Conservation (phyloP, 1,284 basidiomycete genomes). For the Pseudozyma sp. region DNA sequence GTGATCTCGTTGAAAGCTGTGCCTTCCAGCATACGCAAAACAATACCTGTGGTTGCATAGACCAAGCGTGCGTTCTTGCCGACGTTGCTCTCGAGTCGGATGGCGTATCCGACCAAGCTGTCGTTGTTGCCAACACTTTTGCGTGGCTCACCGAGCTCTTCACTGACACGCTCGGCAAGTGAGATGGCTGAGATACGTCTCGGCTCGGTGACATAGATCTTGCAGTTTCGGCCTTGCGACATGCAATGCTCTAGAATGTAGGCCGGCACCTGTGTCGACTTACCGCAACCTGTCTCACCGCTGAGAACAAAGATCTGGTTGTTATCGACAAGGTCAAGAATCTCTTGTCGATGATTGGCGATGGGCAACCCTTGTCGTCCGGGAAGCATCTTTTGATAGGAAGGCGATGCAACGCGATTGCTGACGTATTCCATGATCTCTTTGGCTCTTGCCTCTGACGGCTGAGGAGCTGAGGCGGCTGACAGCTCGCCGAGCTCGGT, state of each 20-base stretch:
- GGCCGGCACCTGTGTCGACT: constrained; percentile 95
- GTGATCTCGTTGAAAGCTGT: constrained; percentile 93
- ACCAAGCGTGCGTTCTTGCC: constrained; percentile 56
- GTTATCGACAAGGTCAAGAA: constrained; percentile 79
- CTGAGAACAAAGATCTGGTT: constrained; percentile 91
- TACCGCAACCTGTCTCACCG: constrained; percentile 98
- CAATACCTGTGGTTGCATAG: constrained; percentile 90
- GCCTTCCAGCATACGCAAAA: constrained; percentile 93
- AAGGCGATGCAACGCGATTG: constrained; percentile 30
- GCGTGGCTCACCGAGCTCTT: constrained; percentile 87
- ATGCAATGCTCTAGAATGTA: constrained; percentile 94
- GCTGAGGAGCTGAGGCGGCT: constrained; percentile 35
- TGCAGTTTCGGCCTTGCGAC: constrained; percentile 83
- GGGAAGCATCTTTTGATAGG: constrained; percentile 86
- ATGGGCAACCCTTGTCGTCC: constrained; percentile 87
- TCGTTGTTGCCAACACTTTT: constrained; percentile 82
- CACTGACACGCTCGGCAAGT: constrained; percentile 92
- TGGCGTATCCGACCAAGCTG: constrained; percentile 93
- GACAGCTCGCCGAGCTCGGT: constrained; percentile 48
- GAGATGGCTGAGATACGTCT: constrained; percentile 97
- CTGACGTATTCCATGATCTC: constrained; percentile 43
- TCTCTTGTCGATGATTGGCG: constrained; percentile 82
- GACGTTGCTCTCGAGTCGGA: constrained; percentile 88
- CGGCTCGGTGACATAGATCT: constrained; percentile 95
- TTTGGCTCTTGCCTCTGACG: constrained; percentile 36